A percentile compares a stretch with the other conserved stretches of the same genome.
Evolutionary conservation across 768 basidiomycete genomes (phyloP).

Genomic region (Pleurotus citrinopileatus): DNA sequence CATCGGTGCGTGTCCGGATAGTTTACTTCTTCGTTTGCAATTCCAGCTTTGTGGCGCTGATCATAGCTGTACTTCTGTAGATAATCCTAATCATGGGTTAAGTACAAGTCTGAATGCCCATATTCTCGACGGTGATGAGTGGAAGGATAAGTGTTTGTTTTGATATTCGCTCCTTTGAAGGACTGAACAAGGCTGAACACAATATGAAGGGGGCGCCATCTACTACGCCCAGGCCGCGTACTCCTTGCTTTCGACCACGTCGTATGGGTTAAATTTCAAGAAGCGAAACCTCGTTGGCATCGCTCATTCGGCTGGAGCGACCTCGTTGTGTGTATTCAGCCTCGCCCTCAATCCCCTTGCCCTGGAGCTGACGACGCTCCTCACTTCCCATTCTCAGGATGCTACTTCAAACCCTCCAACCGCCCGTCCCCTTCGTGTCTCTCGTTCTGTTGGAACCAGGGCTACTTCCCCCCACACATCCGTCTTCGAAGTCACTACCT

Average conservation of each 20-base stretch:
- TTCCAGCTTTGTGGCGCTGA: neutral
- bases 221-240: constrained; percentile 14
- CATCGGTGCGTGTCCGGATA: constrained; percentile 7
- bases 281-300: constrained; percentile 13
- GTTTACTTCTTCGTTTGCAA: neutral
- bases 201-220: constrained; percentile 10
- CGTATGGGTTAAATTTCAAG: constrained; percentile 14
- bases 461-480: constrained; percentile 13
- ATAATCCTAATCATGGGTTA: constrained; percentile 13
- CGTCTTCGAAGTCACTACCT: constrained; percentile 8
- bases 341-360: neutral
- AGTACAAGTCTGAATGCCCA: constrained; percentile 8
- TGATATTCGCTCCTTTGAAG: neutral
- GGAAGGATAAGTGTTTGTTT: constrained; percentile 7
- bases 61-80: neutral
- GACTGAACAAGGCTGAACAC: neutral
- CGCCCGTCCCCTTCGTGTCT: constrained; percentile 10
- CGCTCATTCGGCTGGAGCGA: constrained; percentile 17
- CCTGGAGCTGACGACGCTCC: neutral
- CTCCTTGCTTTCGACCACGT: constrained; percentile 11
- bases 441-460: constrained; percentile 18
- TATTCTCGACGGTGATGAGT: neutral
- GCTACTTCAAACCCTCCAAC: constrained; percentile 12
- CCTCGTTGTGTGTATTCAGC: constrained; percentile 15
- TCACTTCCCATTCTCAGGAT: constrained; percentile 10